phyloP scores from a whole-genome alignment of 257 asterid species.

The Misopates orontium region DNA sequence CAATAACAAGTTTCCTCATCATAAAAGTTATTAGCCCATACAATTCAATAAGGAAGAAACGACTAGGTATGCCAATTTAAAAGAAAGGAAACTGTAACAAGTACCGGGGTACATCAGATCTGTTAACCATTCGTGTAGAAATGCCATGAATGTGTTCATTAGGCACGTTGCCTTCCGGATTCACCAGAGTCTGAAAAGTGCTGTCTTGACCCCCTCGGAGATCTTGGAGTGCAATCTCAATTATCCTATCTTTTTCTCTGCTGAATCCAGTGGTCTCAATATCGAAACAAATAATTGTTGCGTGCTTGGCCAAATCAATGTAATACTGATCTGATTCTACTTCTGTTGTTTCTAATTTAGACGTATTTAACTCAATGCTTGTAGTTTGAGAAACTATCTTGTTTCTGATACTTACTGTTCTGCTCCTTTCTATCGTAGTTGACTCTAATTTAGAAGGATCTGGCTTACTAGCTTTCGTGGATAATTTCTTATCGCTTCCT shows the following conservation, averaged over 20 bases:
- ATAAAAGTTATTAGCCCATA: not conserved
- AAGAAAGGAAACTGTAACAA: constrained; percentile 7
- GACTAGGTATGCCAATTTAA: not conserved
- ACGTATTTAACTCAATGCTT: constrained; percentile 28
- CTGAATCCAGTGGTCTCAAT: constrained; percentile 87
- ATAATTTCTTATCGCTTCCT: constrained; percentile 41
- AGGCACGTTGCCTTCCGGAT: constrained; percentile 64
- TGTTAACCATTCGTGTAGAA: constrained; percentile 66
- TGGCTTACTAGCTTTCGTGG: constrained; percentile 33
- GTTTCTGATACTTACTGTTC: constrained; percentile 34
- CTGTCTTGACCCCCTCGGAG: constrained; percentile 85
- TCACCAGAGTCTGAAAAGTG: constrained; percentile 83
- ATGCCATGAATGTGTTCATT: constrained; percentile 66
- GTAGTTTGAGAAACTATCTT: constrained; percentile 37
- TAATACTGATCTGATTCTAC: constrained; percentile 44
- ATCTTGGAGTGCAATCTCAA: constrained; percentile 90
- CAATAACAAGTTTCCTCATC: not conserved
- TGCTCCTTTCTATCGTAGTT: constrained; percentile 33
- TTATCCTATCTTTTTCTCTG: constrained; percentile 53
- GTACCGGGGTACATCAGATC: constrained; percentile 75
- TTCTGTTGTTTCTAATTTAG: constrained; percentile 33
- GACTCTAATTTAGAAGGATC: constrained; percentile 33
- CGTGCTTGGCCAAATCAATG: constrained; percentile 57
- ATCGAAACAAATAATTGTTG: constrained; percentile 67
- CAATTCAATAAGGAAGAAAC: not conserved